phyloP scores from a whole-genome alignment of 306 rosid genomes.

The Ormosia semicastrata region DNA sequence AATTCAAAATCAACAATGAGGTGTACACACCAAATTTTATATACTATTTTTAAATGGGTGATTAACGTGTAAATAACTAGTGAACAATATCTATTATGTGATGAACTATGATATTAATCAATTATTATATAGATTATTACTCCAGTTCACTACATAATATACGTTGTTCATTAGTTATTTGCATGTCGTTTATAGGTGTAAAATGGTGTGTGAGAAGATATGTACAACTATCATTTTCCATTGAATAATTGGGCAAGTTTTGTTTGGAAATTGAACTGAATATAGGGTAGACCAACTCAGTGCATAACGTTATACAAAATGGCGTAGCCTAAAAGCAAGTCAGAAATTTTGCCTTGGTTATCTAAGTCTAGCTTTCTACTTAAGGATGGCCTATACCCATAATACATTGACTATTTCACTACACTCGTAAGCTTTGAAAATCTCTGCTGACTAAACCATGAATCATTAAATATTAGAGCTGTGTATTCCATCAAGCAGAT shows the following conservation, averaged over 20 bases:
- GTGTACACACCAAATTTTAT: too few species aligned
- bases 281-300: not conserved
- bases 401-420: not conserved
- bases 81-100: too few species aligned
- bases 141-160: too few species aligned
- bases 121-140: too few species aligned
- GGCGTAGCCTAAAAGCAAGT: slow-evolving; percentile 22
- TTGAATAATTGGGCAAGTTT: not conserved
- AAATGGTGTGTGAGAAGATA: too few species aligned
- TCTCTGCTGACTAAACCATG: slow-evolving; percentile 1
- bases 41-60: too few species aligned
- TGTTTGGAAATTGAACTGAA: not conserved
- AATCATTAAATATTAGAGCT: slow-evolving; percentile 7
- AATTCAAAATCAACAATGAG: too few species aligned
- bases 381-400: slow-evolving; percentile 16
- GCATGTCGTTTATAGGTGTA: too few species aligned
- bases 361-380: slow-evolving; percentile 15
- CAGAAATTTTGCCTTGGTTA: slow-evolving; percentile 1
- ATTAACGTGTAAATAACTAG: too few species aligned
- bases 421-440: not conserved
- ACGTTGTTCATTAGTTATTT: too few species aligned
- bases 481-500: not conserved
- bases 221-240: too few species aligned
- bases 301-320: not conserved
- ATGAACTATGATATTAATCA: too few species aligned